Percentiles rank a stretch among this genome's conserved stretches.
phyloP scores from a whole-genome alignment of 1,284 basidiomycete species.

The Boletus holoroseus region DNA sequence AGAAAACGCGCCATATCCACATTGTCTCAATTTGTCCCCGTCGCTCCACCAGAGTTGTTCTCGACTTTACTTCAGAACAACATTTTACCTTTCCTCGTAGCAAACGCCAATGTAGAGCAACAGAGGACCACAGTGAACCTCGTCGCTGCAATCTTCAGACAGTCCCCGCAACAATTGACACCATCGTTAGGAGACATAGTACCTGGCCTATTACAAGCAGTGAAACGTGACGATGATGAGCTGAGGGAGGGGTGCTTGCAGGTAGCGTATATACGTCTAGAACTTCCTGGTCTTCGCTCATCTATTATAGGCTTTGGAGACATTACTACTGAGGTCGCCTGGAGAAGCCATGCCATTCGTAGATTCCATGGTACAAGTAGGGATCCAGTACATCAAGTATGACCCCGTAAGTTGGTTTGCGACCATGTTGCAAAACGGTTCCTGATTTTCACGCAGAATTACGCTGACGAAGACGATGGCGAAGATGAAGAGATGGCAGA shows the following conservation, averaged over 20 bases:
- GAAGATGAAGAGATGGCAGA: constrained; percentile 83
- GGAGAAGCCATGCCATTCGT: constrained; percentile 75
- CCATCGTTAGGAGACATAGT: constrained; percentile 56
- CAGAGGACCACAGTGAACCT: constrained; percentile 78
- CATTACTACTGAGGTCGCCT: constrained; percentile 78
- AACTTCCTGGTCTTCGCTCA: constrained; percentile 2
- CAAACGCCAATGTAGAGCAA: constrained; percentile 52
- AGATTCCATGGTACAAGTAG: constrained; percentile 60
- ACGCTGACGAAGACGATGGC: constrained; percentile 71
- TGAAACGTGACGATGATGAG: constrained; percentile 73
- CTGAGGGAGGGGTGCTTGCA: constrained; percentile 73
- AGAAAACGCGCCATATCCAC: constrained; percentile 88
- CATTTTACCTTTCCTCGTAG: constrained; percentile 58
- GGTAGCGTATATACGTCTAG: constrained; percentile 35
- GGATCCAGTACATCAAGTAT: constrained; percentile 79
- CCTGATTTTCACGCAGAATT: constrained; percentile 56
- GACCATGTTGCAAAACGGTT: not conserved
- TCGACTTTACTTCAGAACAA: constrained; percentile 48
- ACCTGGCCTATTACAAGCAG: constrained; percentile 63
- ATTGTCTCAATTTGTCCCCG: constrained; percentile 74
- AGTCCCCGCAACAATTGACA: constrained; percentile 63
- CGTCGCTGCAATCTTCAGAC: constrained; percentile 70
- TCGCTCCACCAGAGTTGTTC: constrained; percentile 55
- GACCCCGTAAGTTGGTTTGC: constrained; percentile 68
- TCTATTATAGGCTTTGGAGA: constrained; percentile 62